Evolutionary conservation across 2,329 filamentous ascomycete genomes (phyloP).

Genomic region (Thielaviopsis populi): DNA sequence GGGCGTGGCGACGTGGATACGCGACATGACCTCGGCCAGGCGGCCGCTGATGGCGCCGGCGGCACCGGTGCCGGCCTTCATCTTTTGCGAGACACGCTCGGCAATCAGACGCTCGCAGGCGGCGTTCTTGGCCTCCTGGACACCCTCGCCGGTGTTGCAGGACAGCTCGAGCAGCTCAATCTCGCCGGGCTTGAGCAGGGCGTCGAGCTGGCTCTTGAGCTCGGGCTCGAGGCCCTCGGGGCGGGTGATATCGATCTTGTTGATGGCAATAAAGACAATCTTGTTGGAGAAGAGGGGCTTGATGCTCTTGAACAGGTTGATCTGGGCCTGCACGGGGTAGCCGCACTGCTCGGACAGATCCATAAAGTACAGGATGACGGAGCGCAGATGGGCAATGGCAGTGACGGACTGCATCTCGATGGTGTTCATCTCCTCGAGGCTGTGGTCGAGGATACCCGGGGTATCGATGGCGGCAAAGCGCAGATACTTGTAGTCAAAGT

Average conservation of each 20-base stretch:
- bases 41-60: slow-evolving; percentile 64
- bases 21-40: slow-evolving; percentile 75
- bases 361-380: slow-evolving; percentile 96
- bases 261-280: slow-evolving; percentile 88
- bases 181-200: slow-evolving; percentile 69
- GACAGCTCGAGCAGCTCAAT: slow-evolving; percentile 88
- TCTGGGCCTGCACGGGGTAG: slow-evolving; percentile 82
- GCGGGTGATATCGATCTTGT: slow-evolving; percentile 89
- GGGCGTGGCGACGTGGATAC: slow-evolving; percentile 95
- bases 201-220: slow-evolving; percentile 61
- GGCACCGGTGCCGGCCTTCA: slow-evolving; percentile 74
- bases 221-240: slow-evolving; percentile 76
- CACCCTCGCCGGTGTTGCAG: slow-evolving; percentile 86
- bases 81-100: slow-evolving; percentile 84
- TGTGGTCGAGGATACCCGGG: slow-evolving; percentile 94
- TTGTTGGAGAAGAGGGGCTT: slow-evolving; percentile 96
- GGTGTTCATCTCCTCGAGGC: slow-evolving; percentile 98
- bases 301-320: slow-evolving; percentile 89
- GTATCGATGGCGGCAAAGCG: slow-evolving; percentile 74
- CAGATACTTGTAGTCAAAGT: slow-evolving; percentile 78
- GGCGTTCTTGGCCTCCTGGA: slow-evolving; percentile 88
- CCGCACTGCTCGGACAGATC: slow-evolving; percentile 94
- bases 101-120: slow-evolving; percentile 88
- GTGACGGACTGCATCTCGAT: slow-evolving; percentile 94
- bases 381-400: slow-evolving; percentile 89